phyloP scores from a whole-genome alignment of 345 rosid genomes.

The Laguncularia racemosa region DNA sequence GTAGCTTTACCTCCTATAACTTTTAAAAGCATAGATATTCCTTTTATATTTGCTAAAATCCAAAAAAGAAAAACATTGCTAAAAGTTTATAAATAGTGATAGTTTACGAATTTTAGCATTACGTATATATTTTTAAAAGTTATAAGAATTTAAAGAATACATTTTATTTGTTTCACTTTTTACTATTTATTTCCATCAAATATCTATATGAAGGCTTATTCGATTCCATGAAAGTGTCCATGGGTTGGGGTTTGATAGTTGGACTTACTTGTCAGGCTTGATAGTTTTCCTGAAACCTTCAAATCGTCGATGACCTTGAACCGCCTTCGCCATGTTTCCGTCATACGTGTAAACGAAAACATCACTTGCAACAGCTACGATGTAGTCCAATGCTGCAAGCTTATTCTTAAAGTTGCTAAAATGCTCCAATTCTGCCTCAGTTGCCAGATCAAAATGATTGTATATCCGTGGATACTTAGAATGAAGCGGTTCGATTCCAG shows the following conservation, averaged over 20 bases:
- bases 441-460: slow-evolving; percentile 46
- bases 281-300: slow-evolving; percentile 70
- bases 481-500: slow-evolving; percentile 35
- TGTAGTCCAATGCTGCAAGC: slow-evolving; percentile 67
- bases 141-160: no score
- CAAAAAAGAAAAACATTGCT: no score
- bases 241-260: neutral
- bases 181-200: no score
- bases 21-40: no score
- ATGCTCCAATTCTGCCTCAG: slow-evolving; percentile 39
- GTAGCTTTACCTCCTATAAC: no score
- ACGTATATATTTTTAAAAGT: no score
- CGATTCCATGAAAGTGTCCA: no score
- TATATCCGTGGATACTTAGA: slow-evolving; percentile 45
- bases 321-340: slow-evolving; percentile 87
- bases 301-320: slow-evolving; percentile 53
- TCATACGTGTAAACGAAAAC: slow-evolving; percentile 57
- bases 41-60: no score
- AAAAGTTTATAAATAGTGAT: no score
- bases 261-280: slow-evolving; percentile 51
- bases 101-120: no score
- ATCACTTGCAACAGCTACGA: slow-evolving; percentile 54
- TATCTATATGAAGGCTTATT: no score
- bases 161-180: no score
- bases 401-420: slow-evolving; percentile 36